Conservation (phyloP, 2,329 filamentous ascomycete genomes). For the Scedosporium boydii region DNA sequence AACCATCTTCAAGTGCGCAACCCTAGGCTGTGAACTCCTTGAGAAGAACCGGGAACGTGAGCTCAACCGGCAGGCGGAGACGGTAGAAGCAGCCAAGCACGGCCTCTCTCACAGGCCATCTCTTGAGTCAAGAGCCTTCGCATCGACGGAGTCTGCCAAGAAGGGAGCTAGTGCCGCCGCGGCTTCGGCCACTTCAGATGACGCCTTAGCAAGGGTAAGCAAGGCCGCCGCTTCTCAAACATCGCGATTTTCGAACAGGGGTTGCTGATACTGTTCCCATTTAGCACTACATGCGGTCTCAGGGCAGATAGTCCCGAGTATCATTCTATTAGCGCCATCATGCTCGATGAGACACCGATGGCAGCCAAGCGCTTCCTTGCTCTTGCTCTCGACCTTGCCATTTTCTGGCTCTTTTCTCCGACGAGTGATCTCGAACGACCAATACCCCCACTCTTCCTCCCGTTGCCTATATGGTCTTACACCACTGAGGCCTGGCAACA, state of each 20-base stretch:
- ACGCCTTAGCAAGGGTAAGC: conserved; percentile 45
- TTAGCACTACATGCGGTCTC: conserved; percentile 17
- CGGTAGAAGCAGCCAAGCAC: background rate
- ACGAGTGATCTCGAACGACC: background rate
- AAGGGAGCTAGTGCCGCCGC: conserved; percentile 24
- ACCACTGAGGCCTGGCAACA: background rate
- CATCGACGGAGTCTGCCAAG: conserved; percentile 30
- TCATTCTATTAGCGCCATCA: background rate
- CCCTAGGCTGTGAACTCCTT: conserved; percentile 72
- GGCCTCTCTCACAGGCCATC: conserved; percentile 22
- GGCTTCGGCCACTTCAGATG: conserved; percentile 49
- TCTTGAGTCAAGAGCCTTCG: conserved; percentile 53
- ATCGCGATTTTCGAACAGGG: background rate
- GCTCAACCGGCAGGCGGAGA: conserved; percentile 38
- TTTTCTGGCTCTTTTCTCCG: background rate
- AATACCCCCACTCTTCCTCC: background rate
- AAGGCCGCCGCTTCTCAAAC: conserved; percentile 12
- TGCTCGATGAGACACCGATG: background rate
- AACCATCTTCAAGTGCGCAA: conserved; percentile 93
- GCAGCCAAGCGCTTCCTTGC: background rate
- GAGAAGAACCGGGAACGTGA: conserved; percentile 63
- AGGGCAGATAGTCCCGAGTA: conserved; percentile 9
- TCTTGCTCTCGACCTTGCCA: background rate
- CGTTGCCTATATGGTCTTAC: background rate
- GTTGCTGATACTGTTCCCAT: background rate